phyloP scores from a whole-genome alignment of 2,329 filamentous ascomycete species.

The Chaetomium strumarium region DNA sequence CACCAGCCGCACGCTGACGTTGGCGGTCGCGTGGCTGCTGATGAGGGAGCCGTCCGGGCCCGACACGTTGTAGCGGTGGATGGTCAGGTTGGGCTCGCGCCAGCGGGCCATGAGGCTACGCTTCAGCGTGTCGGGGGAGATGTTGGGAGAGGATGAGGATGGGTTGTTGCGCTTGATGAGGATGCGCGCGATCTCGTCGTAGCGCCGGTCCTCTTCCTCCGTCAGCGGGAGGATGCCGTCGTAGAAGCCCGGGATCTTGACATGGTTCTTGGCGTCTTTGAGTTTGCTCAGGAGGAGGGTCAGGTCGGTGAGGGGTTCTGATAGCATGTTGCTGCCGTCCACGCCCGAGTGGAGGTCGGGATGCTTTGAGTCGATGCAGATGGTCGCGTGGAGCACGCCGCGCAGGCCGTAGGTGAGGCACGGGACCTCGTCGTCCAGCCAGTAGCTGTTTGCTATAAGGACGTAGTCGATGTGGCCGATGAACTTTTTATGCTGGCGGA shows the following conservation, averaged over 20 bases:
- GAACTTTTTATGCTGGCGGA: constrained; percentile 70
- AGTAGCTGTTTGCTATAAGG: constrained; percentile 94
- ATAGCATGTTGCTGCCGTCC: constrained; percentile 84
- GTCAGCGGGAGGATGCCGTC: constrained; percentile 74
- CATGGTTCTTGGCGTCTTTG: constrained; percentile 71
- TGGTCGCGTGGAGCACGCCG: constrained; percentile 87
- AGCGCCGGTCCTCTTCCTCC: constrained; percentile 69
- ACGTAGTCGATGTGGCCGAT: constrained; percentile 95
- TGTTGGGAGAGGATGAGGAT: constrained; percentile 29
- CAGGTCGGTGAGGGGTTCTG: constrained; percentile 88
- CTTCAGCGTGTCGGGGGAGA: constrained; percentile 57
- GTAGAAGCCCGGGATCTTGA: constrained; percentile 85
- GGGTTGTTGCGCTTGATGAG: constrained; percentile 66
- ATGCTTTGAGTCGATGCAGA: constrained; percentile 78
- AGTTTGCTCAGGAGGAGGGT: constrained; percentile 76
- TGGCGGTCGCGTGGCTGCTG: constrained; percentile 79
- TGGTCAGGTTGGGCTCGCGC: constrained; percentile 90
- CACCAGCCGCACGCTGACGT: constrained; percentile 85
- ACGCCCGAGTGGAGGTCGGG: constrained; percentile 94
- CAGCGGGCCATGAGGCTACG: constrained; percentile 85
- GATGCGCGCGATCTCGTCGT: constrained; percentile 75
- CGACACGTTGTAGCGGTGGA: constrained; percentile 88
- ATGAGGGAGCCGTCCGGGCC: constrained; percentile 90
- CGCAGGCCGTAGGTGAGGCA: constrained; percentile 92
- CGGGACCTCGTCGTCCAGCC: constrained; percentile 92